phyloP scores from a whole-genome alignment of 2,329 filamentous ascomycete genomes.

The Blumeria graminis region DNA sequence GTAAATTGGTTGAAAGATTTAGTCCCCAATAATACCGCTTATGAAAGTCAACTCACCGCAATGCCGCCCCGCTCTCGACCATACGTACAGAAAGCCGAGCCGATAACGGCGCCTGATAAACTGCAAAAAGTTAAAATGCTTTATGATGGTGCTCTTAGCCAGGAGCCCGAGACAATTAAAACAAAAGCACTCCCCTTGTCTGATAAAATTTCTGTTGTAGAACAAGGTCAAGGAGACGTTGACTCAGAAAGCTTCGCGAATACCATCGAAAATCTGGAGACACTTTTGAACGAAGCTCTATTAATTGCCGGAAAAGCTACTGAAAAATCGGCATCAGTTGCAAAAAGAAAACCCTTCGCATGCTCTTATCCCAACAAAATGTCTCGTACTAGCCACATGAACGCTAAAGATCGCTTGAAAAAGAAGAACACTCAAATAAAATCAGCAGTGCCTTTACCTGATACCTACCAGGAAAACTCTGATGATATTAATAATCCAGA shows the following conservation, averaged over 20 bases:
- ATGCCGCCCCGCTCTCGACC: slow-evolving; percentile 9
- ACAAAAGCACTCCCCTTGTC: neutral
- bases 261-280: slow-evolving; percentile 16
- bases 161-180: neutral
- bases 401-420: no score
- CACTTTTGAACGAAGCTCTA: slow-evolving; percentile 16
- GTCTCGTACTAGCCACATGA: no score
- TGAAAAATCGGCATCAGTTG: slow-evolving; percentile 4
- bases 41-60: slow-evolving; percentile 11
- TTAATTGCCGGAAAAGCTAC: slow-evolving; percentile 16
- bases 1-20: slow-evolving; percentile 13
- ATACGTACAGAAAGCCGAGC: slow-evolving; percentile 3
- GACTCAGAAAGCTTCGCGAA: slow-evolving; percentile 13
- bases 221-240: slow-evolving; percentile 4
- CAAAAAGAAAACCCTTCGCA: no score
- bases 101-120: slow-evolving; percentile 3
- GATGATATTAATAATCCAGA: no score
- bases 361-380: no score
- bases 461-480: no score
- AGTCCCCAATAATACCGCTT: slow-evolving; percentile 9
- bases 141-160: neutral
- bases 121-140: slow-evolving; percentile 2
- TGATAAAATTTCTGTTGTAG: neutral
- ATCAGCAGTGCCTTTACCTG: no score
- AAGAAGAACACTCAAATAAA: no score